Evolutionary conservation across 352 stramenopile species (phyloP).

Genomic region (Phytopythium cucurbitacearum): DNA sequence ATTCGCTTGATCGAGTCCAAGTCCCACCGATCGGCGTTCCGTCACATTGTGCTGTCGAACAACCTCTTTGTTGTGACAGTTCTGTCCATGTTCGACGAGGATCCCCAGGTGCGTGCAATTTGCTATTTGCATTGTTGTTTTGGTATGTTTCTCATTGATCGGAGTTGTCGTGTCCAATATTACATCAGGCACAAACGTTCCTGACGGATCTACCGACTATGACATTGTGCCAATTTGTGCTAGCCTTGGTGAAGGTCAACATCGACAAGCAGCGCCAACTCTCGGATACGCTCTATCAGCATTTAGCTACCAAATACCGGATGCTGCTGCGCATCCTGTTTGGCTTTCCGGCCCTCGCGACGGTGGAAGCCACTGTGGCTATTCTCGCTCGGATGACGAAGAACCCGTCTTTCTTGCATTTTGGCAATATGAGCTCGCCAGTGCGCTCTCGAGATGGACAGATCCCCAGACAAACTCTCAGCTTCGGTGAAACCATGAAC

Average conservation of each 20-base stretch:
- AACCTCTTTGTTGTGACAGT: slow-evolving; percentile 54
- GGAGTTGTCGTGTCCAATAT: not conserved
- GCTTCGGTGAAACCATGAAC: slow-evolving; percentile 55
- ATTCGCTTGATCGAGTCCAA: slow-evolving; percentile 63
- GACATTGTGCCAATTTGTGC: slow-evolving; percentile 72
- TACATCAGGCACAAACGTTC: slow-evolving; percentile 41
- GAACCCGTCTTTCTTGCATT: slow-evolving; percentile 51
- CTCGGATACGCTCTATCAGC: slow-evolving; percentile 62
- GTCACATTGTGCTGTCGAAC: slow-evolving; percentile 62
- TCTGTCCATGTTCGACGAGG: slow-evolving; percentile 67
- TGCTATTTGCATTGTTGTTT: not conserved
- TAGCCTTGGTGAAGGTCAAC: slow-evolving; percentile 61
- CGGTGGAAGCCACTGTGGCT: slow-evolving; percentile 67
- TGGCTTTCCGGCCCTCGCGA: slow-evolving; percentile 60
- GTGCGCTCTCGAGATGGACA: slow-evolving; percentile 42
- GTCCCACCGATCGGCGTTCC: slow-evolving; percentile 43
- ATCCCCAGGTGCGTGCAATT: slow-evolving; percentile 40
- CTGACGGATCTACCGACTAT: slow-evolving; percentile 73
- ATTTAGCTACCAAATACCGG: slow-evolving; percentile 62
- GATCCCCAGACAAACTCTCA: slow-evolving; percentile 44
- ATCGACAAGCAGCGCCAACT: slow-evolving; percentile 59
- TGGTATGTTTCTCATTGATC: slow-evolving; percentile 4
- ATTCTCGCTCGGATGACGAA: slow-evolving; percentile 78
- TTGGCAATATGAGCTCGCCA: slow-evolving; percentile 45
- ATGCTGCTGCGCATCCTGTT: slow-evolving; percentile 82